Base-by-base conservation (phyloP, 306 rosid genomes). In the Hippophae tibetana region DNA sequence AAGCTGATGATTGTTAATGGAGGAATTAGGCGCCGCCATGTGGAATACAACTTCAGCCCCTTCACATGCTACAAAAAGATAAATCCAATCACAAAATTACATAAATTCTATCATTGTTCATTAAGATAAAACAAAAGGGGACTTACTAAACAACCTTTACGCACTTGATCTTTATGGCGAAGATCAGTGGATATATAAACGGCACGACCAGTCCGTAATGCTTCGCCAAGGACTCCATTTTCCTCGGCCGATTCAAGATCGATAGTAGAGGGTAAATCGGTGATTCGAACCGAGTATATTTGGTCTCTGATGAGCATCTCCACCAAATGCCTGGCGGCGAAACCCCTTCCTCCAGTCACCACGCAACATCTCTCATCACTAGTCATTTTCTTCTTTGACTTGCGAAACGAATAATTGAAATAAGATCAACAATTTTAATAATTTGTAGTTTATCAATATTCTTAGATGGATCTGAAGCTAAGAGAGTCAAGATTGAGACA, bases 11-110 rank as follows among this genome's bases (percentile, higher is more conserved):
- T 70, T 77, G 73, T 93, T 93, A 58, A 93, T 84, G 31, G 97
- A 88, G 6, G 99, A 88, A 52, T 88, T 80, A 0, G 99, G 99
- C 54, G 99, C 99, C 61, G 99, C 99, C 99, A 88, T 86, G 63
- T 93, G 99, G 65, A 88, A 93, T 63, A 88, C 99, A 57, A 66
- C 90, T 72, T 93, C 97, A 48, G 71, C 95, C 47, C 95, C 99
- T 64, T 84, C 80, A 45, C 76, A 82, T 13, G 88, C 99, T 92
- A 75, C 61, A 79, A 62, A 71, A 50, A 46, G 43, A 7, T 38
- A 52, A 53, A n/a, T 6, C 57, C 7, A 14, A 43, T 23, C n/a
- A 23, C 13, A 2, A 1, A 53, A 46, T 31, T 5, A 43, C 9
- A 41, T 27, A 13, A 23, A 9, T 31, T 69, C 8, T 31, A 2